Evolutionary conservation across 345 rosid genomes (phyloP), one percentile per base, ranked within the genome.

Genomic region (Populus simonii): DNA sequence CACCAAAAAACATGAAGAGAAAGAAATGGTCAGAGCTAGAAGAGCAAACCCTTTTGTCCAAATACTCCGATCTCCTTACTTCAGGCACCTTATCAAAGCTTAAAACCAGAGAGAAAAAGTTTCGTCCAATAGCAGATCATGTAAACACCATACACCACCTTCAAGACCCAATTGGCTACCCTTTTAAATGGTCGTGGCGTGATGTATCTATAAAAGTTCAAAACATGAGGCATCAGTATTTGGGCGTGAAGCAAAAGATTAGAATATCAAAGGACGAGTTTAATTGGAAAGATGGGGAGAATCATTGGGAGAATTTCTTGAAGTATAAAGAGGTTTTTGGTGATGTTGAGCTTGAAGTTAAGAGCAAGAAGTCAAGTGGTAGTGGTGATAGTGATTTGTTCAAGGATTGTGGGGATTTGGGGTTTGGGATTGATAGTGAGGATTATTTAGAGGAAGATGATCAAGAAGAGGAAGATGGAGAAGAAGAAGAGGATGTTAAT

Each of bases 171-270:
- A 31, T 73, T 53, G 78, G 79, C 83, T 92, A 88, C 83, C 93
- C 93, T 51, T 92, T 92, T 86, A 86, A 81, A 82, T 92, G 96
- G 96, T 87, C 93, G 6, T 90, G 96, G 96, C 88, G 96, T 13
- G 96, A 92, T 73, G 92, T 90, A 16, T 92, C 93, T 45, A 90
- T 92, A 71, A 90, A 92, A 80, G 92, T 90, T 68, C 96, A 92
- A 86, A 92, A 92, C 86, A 92, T 89, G 96, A 83, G 96, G 86
- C 92, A 92, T 73, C 96, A 92, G 85, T 92, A 92, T 78, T 72
- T 90, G 78, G 96, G 96, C 49, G 96, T 92, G 76, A 92, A 92
- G 87, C 93, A 92, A 86, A 92, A 92, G 93, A 90, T 92, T 81
- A 83, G 87, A 69, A 72, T 81, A 76, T 79, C 93, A 23, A 78